Evolutionary conservation across 1,284 basidiomycete species (phyloP).

Genomic region (Termitomyces sp.): DNA sequence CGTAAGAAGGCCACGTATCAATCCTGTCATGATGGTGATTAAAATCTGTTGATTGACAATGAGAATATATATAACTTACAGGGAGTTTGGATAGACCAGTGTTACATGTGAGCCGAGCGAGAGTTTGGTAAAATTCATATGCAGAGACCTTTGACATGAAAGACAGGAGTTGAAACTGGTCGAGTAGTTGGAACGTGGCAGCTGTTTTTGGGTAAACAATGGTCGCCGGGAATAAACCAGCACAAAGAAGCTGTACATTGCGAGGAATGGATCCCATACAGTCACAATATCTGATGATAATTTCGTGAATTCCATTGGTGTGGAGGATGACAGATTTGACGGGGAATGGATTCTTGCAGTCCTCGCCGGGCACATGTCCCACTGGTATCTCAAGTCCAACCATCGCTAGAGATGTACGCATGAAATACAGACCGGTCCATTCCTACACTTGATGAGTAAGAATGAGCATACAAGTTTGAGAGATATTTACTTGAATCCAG

Average conservation of each 20-base stretch:
- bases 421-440: background rate
- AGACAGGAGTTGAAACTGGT: background rate
- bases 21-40: conserved; percentile 1
- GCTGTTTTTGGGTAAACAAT: background rate
- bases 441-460: background rate
- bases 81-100: conserved; percentile 1
- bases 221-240: background rate
- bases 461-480: background rate
- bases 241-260: background rate
- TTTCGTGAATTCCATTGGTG: conserved; percentile 1
- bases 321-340: background rate
- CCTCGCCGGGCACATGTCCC: background rate
- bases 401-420: background rate
- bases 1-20: conserved; percentile 9
- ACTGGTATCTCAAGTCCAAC: background rate
- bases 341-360: background rate
- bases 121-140: conserved; percentile 12
- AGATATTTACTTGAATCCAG: background rate
- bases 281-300: background rate
- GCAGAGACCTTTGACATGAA: background rate
- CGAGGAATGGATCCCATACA: background rate
- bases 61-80: background rate
- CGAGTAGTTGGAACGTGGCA: background rate
- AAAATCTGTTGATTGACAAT: too few species aligned
- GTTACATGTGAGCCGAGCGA: conserved; percentile 18